Conservation (phyloP, 257 asterid species). For the Solanum pinnatisectum region DNA sequence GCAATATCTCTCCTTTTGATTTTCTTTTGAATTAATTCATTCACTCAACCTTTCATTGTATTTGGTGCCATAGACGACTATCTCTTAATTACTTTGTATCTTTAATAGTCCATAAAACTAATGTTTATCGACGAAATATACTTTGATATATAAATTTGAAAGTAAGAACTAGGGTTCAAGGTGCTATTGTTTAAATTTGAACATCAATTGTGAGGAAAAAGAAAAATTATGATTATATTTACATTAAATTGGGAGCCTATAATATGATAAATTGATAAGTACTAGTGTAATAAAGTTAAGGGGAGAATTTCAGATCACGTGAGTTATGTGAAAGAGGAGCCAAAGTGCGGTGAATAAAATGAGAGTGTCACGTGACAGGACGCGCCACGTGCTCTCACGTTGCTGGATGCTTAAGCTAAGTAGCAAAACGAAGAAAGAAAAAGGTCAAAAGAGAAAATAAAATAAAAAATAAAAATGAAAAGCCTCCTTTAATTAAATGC, state of each 20-base stretch:
- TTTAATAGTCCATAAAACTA: too few relatives aligned
- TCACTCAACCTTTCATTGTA: too few relatives aligned
- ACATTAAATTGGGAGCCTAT: background rate
- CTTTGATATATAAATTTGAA: too few relatives aligned
- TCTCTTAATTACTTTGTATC: too few relatives aligned
- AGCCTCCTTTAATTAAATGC: background rate
- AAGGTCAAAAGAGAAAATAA: background rate
- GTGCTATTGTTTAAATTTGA: too few relatives aligned
- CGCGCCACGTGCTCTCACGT: conserved; percentile 3
- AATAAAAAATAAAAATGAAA: background rate
- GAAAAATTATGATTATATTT: too few relatives aligned
- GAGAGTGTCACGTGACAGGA: background rate
- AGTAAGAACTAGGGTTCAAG: too few relatives aligned
- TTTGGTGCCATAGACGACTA: too few relatives aligned
- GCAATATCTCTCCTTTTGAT: too few relatives aligned
- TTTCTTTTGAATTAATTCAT: too few relatives aligned
- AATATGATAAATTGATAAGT: background rate
- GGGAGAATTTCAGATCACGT: background rate
- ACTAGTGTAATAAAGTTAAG: background rate
- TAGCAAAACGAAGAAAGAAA: background rate
- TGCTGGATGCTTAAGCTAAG: background rate
- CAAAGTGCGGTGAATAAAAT: background rate
- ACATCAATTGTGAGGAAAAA: too few relatives aligned
- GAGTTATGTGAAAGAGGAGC: background rate
- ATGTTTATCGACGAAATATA: too few relatives aligned